Percentiles rank a stretch among this genome's conserved stretches.
phyloP scores from a whole-genome alignment of 257 asterid species.

The Nicotiana obtusifolia region DNA sequence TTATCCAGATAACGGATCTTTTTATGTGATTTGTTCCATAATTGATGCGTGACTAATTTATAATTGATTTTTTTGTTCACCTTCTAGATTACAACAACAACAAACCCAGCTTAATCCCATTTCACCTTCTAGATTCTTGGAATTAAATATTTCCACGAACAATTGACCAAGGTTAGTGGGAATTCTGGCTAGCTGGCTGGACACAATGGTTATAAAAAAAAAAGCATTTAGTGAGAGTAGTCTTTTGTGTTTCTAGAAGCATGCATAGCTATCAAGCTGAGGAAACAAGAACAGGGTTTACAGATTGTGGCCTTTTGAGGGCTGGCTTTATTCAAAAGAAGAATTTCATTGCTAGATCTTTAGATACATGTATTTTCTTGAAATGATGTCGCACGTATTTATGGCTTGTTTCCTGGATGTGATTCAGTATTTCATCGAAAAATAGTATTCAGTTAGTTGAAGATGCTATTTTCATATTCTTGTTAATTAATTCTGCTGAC shows the following conservation, averaged over 20 bases:
- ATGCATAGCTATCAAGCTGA: background rate
- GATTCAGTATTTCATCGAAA: background rate
- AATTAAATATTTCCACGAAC: background rate
- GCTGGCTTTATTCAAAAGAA: background rate
- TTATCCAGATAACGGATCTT: background rate
- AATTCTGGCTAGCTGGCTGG: background rate
- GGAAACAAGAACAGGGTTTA: background rate
- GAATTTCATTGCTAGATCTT: background rate
- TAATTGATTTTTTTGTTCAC: background rate
- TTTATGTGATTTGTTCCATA: background rate
- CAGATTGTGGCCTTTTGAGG: background rate
- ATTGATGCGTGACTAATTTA: background rate
- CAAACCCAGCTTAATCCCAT: background rate
- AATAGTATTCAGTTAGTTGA: background rate
- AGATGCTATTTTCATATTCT: background rate
- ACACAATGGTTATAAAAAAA: too few relatives aligned
- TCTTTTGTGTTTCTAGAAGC: background rate
- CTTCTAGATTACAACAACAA: background rate
- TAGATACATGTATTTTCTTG: background rate
- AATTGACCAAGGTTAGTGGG: background rate
- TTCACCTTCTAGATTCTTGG: background rate
- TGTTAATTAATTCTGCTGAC: background rate
- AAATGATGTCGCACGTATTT: background rate
- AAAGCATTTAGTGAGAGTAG: background rate
- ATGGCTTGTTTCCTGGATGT: background rate